A percentile compares a stretch with the other conserved stretches of the same genome.
These are phyloP conservation scores for Rhizopogon salebrosus DNA, from an alignment of 768 basidiomycete species.

Conservation along the genomic window DNA sequence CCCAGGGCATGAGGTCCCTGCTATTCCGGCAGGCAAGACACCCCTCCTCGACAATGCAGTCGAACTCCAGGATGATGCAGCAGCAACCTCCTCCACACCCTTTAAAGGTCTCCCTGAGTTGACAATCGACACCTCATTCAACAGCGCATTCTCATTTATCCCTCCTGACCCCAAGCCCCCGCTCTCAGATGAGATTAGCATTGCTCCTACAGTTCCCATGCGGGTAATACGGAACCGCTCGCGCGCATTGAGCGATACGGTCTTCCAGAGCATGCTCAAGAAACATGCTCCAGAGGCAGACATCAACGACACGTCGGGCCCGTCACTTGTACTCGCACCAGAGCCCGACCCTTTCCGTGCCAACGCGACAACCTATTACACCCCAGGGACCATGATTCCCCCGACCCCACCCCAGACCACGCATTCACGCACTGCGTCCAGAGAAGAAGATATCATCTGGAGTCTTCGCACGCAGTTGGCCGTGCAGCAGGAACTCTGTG, in stretches of 20 bases:
- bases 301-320: constrained; percentile 52
- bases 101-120: background rate
- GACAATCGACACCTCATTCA: constrained; percentile 38
- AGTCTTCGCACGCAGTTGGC: constrained; percentile 72
- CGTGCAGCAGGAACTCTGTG: constrained; percentile 68
- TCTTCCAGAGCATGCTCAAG: constrained; percentile 52
- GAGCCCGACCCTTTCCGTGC: constrained; percentile 74
- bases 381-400: constrained; percentile 68
- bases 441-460: constrained; percentile 67
- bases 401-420: constrained; percentile 50
- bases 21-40: constrained; percentile 30
- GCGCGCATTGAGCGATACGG: constrained; percentile 59
- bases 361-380: constrained; percentile 72
- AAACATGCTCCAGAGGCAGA: constrained; percentile 48
- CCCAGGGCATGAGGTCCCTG: constrained; percentile 45
- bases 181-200: constrained; percentile 37
- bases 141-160: constrained; percentile 55
- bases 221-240: constrained; percentile 34
- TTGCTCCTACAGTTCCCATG: constrained; percentile 19
- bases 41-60: constrained; percentile 32
- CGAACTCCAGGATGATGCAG: constrained; percentile 27
- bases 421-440: constrained; percentile 58
- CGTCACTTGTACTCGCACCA: constrained; percentile 41
- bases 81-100: constrained; percentile 6
- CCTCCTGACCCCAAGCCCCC: constrained; percentile 50